These are phyloP conservation scores for Wickerhamomyces ciferrii DNA, from an alignment of 805 yeast genomes.

Conservation along the genomic window DNA sequence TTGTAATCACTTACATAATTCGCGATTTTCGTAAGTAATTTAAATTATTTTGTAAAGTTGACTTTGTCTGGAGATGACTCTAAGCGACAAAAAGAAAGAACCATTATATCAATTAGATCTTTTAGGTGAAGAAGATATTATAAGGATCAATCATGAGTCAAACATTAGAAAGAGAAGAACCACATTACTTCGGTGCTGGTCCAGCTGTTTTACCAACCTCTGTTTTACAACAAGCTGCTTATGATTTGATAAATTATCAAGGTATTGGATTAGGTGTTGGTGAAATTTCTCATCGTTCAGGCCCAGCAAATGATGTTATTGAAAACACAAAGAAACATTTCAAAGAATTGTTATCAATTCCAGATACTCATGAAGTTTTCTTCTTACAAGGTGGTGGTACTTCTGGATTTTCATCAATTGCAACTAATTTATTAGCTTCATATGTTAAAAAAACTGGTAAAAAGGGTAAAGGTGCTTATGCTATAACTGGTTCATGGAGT, in stretches of 20 bases:
- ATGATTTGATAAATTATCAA: slow-evolving; percentile 70
- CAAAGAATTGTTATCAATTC: slow-evolving; percentile 61
- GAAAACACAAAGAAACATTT: slow-evolving; percentile 70
- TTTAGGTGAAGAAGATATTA: no score
- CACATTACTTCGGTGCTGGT: slow-evolving; percentile 95
- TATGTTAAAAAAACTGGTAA: slow-evolving; percentile 68
- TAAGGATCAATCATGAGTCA: slow-evolving; percentile 5
- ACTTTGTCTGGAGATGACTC: background rate
- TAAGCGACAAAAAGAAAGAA: no score
- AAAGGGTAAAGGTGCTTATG: slow-evolving; percentile 77
- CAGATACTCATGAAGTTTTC: slow-evolving; percentile 91
- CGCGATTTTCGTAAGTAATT: no score
- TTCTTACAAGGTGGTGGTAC: slow-evolving; percentile 99
- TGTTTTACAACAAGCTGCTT: slow-evolving; percentile 85
- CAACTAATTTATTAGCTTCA: slow-evolving; percentile 75
- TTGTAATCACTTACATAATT: background rate
- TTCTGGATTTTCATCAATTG: slow-evolving; percentile 86
- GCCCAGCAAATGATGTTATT: slow-evolving; percentile 72
- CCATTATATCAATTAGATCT: no score
- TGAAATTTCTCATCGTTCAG: slow-evolving; percentile 93
- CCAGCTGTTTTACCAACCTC: slow-evolving; percentile 87
- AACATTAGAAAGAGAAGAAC: slow-evolving; percentile 58
- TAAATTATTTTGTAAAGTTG: background rate
- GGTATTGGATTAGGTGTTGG: slow-evolving; percentile 81
- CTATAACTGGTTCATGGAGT: slow-evolving; percentile 94